phyloP scores from a whole-genome alignment of 352 stramenopile species.

The Phytopythium helicoides region DNA sequence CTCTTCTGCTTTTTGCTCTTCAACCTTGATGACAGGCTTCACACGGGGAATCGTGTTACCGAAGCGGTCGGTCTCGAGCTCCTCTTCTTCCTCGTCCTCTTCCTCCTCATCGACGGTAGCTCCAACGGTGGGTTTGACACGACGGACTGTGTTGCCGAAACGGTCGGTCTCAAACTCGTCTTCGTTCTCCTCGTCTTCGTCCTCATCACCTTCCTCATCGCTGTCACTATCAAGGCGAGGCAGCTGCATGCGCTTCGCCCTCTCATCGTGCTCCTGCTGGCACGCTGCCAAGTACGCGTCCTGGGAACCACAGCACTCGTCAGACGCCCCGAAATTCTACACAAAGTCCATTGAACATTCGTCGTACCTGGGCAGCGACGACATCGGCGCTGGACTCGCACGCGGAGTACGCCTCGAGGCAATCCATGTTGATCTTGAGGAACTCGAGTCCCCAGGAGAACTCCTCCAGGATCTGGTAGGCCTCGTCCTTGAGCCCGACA shows the following conservation, averaged over 20 bases:
- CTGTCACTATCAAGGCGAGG: conserved; percentile 59
- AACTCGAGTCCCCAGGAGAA: conserved; percentile 95
- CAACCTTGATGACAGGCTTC: background rate
- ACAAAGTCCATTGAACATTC: too few relatives aligned
- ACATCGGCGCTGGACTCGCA: conserved; percentile 75
- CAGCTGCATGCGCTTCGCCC: conserved; percentile 50
- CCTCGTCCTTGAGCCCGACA: conserved; percentile 90
- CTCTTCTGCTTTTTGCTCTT: conserved; percentile 22
- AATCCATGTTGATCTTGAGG: conserved; percentile 93
- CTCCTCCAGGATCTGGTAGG: conserved; percentile 89
- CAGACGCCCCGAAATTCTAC: too few relatives aligned
- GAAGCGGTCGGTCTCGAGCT: conserved; percentile 28
- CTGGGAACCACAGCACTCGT: too few relatives aligned
- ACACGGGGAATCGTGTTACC: conserved; percentile 21
- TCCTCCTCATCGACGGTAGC: conserved; percentile 9
- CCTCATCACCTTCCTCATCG: conserved; percentile 45
- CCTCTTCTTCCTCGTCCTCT: conserved; percentile 35
- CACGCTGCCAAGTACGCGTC: conserved; percentile 67
- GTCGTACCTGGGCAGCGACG: conserved; percentile 73
- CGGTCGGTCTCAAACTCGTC: conserved; percentile 24
- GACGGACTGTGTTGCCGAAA: conserved; percentile 28
- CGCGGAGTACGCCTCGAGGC: conserved; percentile 79
- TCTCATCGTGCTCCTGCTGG: conserved; percentile 55
- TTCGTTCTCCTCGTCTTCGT: conserved; percentile 26
- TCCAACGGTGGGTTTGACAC: conserved; percentile 4